These are phyloP conservation scores for Colletotrichum sp. DNA, from an alignment of 2,329 filamentous ascomycete genomes.

Conservation along the genomic window DNA sequence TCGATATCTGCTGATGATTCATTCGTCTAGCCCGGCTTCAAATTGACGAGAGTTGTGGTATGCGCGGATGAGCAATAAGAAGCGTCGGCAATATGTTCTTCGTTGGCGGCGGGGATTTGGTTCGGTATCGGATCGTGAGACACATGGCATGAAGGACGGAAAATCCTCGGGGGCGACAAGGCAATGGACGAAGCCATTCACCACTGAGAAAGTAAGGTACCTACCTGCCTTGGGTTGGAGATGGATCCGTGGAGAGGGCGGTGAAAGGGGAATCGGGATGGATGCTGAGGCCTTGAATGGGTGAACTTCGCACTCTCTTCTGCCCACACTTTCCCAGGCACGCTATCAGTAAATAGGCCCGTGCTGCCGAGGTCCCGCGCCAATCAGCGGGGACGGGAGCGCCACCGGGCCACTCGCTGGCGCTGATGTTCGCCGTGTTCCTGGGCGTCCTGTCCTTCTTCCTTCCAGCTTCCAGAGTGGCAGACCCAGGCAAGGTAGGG, in stretches of 20 bases:
- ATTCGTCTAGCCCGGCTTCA: background rate
- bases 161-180: background rate
- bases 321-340: background rate
- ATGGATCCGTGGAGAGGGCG: background rate
- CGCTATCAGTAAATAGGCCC: background rate
- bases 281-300: background rate
- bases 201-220: background rate
- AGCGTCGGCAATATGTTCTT: fast-evolving
- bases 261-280: background rate
- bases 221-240: background rate
- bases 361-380: slow-evolving; percentile 15
- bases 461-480: background rate
- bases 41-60: background rate
- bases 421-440: background rate
- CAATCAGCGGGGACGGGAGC: slow-evolving; percentile 7
- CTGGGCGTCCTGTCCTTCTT: background rate
- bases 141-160: background rate
- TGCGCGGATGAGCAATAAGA: background rate
- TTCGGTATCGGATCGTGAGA: background rate
- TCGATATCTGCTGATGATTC: background rate
- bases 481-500: background rate
- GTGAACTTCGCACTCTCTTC: background rate
- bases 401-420: background rate
- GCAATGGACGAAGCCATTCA: background rate
- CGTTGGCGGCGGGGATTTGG: background rate